Conservation (phyloP, 805 yeast genomes). For the Clavispora santaluciae region DNA sequence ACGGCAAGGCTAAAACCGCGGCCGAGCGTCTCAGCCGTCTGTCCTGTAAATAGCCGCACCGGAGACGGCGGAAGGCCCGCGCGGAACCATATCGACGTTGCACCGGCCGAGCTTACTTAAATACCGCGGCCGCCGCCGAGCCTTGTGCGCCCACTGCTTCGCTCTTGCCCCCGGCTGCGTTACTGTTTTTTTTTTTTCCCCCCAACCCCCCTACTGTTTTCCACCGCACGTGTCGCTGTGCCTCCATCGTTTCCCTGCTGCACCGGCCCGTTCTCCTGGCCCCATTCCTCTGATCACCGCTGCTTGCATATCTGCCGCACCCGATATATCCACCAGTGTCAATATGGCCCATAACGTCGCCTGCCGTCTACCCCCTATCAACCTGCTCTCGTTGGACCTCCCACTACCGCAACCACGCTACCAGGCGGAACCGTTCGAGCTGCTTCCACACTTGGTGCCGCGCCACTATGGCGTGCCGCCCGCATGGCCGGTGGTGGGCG, state of each 20-base stretch:
- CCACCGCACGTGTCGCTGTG: no score
- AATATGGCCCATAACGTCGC: constrained; percentile 11
- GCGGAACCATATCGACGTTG: not conserved
- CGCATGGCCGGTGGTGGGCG: not conserved
- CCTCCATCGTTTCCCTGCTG: no score
- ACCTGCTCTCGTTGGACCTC: constrained; percentile 30
- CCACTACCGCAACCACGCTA: constrained; percentile 16
- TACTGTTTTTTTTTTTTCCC: no score
- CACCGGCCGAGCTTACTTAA: not conserved
- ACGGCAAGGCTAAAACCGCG: constrained; percentile 7
- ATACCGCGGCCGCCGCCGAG: not conserved
- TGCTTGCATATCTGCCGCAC: no score
- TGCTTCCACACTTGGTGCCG: constrained; percentile 1
- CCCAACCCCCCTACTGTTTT: no score
- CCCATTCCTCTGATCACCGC: no score
- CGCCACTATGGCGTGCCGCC: not conserved
- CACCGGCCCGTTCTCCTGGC: no score
- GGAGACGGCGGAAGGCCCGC: constrained; percentile 5
- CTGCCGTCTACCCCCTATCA: constrained; percentile 31
- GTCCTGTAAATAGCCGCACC: constrained; percentile 6
- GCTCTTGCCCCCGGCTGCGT: no score
- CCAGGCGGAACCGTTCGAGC: constrained; percentile 1
- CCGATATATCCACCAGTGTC: no score
- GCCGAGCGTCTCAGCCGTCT: constrained; percentile 12
- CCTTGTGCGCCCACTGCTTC: no score